Evolutionary conservation across 2,329 filamentous ascomycete genomes (phyloP).

Genomic region (Tolypocladium paradoxum): DNA sequence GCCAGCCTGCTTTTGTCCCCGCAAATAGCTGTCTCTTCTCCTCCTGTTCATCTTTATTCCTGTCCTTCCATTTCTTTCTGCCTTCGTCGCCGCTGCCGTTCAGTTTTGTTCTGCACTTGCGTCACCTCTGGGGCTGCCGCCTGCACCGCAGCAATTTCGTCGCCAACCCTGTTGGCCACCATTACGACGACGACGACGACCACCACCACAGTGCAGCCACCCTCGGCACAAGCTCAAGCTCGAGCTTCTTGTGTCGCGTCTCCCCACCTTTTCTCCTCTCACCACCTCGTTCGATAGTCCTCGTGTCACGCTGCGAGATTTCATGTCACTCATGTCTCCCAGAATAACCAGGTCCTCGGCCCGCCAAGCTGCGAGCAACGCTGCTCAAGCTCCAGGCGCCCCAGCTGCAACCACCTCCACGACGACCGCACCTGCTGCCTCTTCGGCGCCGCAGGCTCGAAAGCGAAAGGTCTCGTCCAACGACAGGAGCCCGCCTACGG

Average conservation of each 20-base stretch:
- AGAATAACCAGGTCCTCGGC: conserved; percentile 94
- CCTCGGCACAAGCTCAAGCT: neutral
- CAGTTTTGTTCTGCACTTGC: neutral
- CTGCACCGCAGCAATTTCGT: conserved; percentile 5
- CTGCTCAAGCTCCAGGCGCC: conserved; percentile 34
- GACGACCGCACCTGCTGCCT: conserved; percentile 13
- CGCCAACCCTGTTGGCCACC: conserved; percentile 1
- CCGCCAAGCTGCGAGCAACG: conserved; percentile 67
- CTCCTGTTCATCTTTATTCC: neutral
- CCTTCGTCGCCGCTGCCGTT: neutral
- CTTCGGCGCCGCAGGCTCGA: conserved; percentile 36
- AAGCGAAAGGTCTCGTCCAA: conserved; percentile 65
- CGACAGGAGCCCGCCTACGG: conserved; percentile 33
- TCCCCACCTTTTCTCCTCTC: conserved; percentile 6
- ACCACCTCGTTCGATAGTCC: conserved; percentile 16
- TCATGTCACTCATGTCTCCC: conserved; percentile 70
- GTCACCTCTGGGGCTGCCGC: neutral
- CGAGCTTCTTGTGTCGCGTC: conserved; percentile 2
- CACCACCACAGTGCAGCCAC: neutral
- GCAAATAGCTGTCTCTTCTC: neutral
- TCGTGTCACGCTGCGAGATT: conserved; percentile 12
- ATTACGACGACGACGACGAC: neutral
- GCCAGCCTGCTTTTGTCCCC: neutral
- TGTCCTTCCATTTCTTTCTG: neutral
- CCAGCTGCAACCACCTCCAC: conserved; percentile 25